Evolutionary conservation across 371 early-diverging fungal species (phyloP).

Genomic region (Neoconidiobolus thromboides): DNA sequence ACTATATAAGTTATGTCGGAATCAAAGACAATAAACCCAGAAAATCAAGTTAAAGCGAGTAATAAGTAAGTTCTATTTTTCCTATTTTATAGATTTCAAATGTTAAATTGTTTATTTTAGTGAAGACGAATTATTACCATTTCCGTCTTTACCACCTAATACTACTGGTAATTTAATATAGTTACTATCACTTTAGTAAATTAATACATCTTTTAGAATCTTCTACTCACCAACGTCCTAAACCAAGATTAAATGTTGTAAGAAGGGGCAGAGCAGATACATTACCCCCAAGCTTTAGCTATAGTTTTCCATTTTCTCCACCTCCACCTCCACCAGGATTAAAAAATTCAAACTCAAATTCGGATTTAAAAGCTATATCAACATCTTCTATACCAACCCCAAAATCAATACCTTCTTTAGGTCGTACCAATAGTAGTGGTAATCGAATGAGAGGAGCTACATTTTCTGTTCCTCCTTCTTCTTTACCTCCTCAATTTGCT

Average conservation of each 20-base stretch:
- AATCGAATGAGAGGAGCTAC: neutral
- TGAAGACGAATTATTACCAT: neutral
- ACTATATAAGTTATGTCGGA: no score
- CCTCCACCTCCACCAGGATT: conserved; percentile 1
- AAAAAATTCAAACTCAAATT: neutral
- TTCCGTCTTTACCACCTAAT: neutral
- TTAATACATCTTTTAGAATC: neutral
- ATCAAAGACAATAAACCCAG: no score
- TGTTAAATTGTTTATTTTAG: no score
- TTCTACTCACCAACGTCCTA: neutral
- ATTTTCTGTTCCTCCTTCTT: conserved; percentile 1
- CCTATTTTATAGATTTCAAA: no score
- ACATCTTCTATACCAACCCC: neutral
- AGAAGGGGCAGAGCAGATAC: conserved; percentile 2
- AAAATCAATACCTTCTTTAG: conserved; percentile 2
- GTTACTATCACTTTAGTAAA: neutral
- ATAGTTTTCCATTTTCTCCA: neutral
- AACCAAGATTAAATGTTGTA: neutral
- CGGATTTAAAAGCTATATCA: neutral
- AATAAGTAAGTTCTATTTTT: no score
- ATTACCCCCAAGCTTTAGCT: neutral
- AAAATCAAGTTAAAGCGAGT: no score
- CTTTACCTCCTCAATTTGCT: neutral
- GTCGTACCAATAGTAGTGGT: neutral
- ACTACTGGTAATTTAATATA: neutral